Evolutionary conservation across 1,284 basidiomycete genomes (phyloP), one percentile per base, ranked within the genome.

Genomic region (Puccinia polysora): DNA sequence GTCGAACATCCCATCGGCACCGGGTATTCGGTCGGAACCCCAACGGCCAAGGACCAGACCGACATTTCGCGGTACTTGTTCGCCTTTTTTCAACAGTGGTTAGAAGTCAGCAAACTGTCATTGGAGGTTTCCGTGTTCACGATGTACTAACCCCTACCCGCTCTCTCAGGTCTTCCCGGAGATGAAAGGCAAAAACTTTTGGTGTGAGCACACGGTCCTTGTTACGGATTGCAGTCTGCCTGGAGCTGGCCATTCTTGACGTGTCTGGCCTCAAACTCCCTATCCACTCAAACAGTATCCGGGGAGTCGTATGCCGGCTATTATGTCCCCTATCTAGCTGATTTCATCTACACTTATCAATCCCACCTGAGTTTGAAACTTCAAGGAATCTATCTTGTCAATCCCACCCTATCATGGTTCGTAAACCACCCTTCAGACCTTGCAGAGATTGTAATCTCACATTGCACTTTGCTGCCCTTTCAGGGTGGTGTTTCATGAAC

Each of bases 291-390:
- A 5, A 40, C 43, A 70, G 68, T 70, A 6, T 60, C 50, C 56
- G 68, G 68, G 12, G 68, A 70, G 62, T 60, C 56, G 25, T 70
- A 70, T 36, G 68, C 68, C 10, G 68, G 68, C n/a, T 60, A 18
- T 32, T 70, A 70, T 38, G 45, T 70, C 25, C 58, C 68, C 20
- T 70, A 70, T 32, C 45, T 70, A 14, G 68, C 68, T 30, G 58
- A 70, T 62, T 70, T 38, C 34, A 70, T 70, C n/a, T 70, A 70
- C 40, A 28, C 5, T 12, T 36, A 52, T 53, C 68, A 70, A 62
- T 34, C 55, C 14, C 12, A 15, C 23, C 49, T 70, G 15, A 43
- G 28, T 34, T 49, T 70, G 52, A 56, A 56, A n/a, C 58, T 70
- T 3, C 28, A 50, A 47, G 67, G 67, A 2, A 70, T 70, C 15